Evolutionary conservation across 768 basidiomycete species (phyloP).

Genomic region (Panus rudis): DNA sequence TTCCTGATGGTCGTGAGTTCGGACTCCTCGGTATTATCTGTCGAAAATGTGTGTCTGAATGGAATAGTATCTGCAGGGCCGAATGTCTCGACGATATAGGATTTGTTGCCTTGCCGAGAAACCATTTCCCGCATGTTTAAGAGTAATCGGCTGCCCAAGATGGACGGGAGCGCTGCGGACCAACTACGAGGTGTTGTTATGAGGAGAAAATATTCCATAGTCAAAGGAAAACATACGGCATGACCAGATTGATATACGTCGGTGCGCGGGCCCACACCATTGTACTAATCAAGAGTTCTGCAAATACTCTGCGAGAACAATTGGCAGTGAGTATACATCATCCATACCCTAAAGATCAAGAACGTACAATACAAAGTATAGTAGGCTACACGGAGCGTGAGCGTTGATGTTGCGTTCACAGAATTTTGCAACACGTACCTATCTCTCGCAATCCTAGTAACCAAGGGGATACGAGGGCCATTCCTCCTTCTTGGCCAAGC

Average conservation of each 20-base stretch:
- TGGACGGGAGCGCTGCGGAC: slow-evolving; percentile 19
- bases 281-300: slow-evolving; percentile 12
- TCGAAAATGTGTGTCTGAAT: not conserved
- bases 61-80: not conserved
- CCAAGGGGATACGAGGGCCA: slow-evolving; percentile 4
- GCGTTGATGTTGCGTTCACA: not conserved
- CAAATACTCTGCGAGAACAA: slow-evolving; percentile 12
- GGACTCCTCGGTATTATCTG: not conserved
- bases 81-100: slow-evolving; percentile 13
- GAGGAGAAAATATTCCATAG: not conserved
- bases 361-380: slow-evolving; percentile 19
- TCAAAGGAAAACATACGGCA: slow-evolving; percentile 14
- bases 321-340: not conserved
- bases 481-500: slow-evolving; percentile 5
- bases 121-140: slow-evolving; percentile 17
- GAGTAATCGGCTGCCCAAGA: slow-evolving; percentile 19
- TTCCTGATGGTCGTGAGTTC: not conserved
- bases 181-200: slow-evolving; percentile 11
- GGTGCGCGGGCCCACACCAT: slow-evolving; percentile 16
- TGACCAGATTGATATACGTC: slow-evolving; percentile 16
- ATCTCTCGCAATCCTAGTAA: slow-evolving; percentile 8
- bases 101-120: not conserved
- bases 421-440: slow-evolving; percentile 4
- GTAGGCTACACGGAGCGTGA: slow-evolving; percentile 8
- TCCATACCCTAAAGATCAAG: not conserved